Conservation (phyloP, 805 yeast genomes). For the Limtongia smithiae region DNA sequence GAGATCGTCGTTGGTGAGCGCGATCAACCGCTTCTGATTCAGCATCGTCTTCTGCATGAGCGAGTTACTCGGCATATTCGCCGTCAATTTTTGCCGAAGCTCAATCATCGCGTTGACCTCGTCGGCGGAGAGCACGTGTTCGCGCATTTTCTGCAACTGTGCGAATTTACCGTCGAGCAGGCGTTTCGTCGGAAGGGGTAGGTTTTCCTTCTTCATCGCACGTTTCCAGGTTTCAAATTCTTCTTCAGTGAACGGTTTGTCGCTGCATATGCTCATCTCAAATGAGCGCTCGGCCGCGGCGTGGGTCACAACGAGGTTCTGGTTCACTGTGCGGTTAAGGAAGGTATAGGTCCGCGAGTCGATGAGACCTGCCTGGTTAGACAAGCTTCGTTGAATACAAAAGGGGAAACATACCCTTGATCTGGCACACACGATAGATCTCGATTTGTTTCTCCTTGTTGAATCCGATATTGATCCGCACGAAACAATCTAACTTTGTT, state of each 20-base stretch:
- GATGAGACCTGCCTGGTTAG: constrained; percentile 13
- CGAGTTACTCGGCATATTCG: constrained; percentile 64
- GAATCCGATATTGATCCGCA: constrained; percentile 75
- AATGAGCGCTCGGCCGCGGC: constrained; percentile 71
- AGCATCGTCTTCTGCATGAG: constrained; percentile 71
- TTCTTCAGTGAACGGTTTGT: constrained; percentile 61
- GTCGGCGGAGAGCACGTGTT: constrained; percentile 60
- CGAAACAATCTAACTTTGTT: constrained; percentile 48
- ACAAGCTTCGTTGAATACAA: not conserved
- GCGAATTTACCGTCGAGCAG: constrained; percentile 61
- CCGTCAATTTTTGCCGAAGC: constrained; percentile 61
- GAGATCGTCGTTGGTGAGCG: constrained; percentile 47
- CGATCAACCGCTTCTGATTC: constrained; percentile 71
- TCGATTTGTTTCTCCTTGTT: constrained; percentile 59
- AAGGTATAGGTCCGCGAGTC: constrained; percentile 48
- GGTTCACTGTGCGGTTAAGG: constrained; percentile 50
- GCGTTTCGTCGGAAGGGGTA: constrained; percentile 58
- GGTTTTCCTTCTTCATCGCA: constrained; percentile 57
- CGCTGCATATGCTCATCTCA: constrained; percentile 77
- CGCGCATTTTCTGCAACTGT: constrained; percentile 60
- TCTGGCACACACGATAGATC: constrained; percentile 77
- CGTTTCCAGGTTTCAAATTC: constrained; percentile 70
- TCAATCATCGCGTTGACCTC: constrained; percentile 77
- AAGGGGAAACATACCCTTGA: constrained; percentile 52
- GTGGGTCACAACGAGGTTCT: constrained; percentile 71